phyloP scores from a whole-genome alignment of 768 basidiomycete species.

The Rhodotorula diobovata region DNA sequence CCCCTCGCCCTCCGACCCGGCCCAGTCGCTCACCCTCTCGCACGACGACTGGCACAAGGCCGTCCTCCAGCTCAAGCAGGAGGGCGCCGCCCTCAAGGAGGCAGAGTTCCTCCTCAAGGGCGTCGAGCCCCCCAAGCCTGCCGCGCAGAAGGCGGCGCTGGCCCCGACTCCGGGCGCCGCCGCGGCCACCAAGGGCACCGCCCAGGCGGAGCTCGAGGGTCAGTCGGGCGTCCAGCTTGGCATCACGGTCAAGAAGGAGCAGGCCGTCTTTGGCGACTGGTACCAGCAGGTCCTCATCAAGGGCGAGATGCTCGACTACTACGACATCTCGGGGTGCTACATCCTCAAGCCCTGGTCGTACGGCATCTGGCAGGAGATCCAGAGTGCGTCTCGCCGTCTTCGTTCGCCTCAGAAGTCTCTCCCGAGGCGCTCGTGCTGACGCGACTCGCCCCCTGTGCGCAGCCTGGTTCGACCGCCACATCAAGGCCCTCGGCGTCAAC shows the following conservation, averaged over 20 bases:
- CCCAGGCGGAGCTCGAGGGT: constrained; percentile 30
- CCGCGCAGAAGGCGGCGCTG: constrained; percentile 10
- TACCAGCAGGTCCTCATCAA: constrained; percentile 73
- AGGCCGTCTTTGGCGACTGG: constrained; percentile 43
- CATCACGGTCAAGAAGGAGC: constrained; percentile 44
- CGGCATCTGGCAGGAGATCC: constrained; percentile 93
- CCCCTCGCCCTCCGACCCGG: constrained; percentile 55
- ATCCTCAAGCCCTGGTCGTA: constrained; percentile 98
- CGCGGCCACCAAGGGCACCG: neutral
- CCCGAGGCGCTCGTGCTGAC: neutral
- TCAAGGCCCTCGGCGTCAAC: constrained; percentile 85
- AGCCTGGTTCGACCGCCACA: constrained; percentile 80
- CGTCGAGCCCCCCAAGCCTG: constrained; percentile 61
- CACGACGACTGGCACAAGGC: constrained; percentile 57
- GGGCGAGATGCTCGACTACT: constrained; percentile 98
- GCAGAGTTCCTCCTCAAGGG: constrained; percentile 71
- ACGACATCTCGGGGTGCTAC: constrained; percentile 97
- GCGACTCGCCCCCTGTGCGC: neutral
- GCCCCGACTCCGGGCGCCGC: neutral
- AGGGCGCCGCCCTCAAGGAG: constrained; percentile 92
- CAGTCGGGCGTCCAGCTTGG: constrained; percentile 41
- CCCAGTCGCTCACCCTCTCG: constrained; percentile 17
- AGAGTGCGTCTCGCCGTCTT: constrained; percentile 55
- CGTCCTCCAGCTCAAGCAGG: constrained; percentile 83
- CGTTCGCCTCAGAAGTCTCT: neutral